Percentiles rank a stretch among this genome's conserved stretches.
These are phyloP conservation scores for Raffaelea ambrosiae DNA, from an alignment of 2,329 filamentous ascomycete genomes.

Conservation along the genomic window DNA sequence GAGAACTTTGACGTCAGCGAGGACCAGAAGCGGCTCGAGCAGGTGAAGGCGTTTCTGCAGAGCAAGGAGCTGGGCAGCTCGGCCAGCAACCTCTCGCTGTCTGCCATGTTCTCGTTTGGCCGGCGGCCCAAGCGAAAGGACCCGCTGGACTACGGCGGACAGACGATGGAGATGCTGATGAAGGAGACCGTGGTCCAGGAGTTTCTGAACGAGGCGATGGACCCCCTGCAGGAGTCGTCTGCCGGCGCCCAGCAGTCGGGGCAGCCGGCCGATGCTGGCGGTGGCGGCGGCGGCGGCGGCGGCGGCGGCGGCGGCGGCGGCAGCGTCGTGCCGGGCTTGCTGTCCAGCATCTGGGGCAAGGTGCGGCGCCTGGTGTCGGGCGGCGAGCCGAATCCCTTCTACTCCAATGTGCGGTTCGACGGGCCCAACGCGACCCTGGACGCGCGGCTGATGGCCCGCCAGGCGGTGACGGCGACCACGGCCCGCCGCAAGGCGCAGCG, in stretches of 20 bases:
- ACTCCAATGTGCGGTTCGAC: slow-evolving; percentile 64
- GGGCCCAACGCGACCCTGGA: slow-evolving; percentile 71
- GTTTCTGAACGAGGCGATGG: slow-evolving; percentile 72
- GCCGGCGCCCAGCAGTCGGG: slow-evolving; percentile 24
- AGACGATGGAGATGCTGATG: slow-evolving; percentile 89
- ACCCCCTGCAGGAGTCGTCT: slow-evolving; percentile 29
- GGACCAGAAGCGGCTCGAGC: slow-evolving; percentile 93
- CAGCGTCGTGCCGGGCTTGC: slow-evolving; percentile 44
- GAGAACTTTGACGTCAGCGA: slow-evolving; percentile 99
- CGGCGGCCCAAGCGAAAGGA: slow-evolving; percentile 58
- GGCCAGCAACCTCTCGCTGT: slow-evolving; percentile 66
- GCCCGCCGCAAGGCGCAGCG: slow-evolving; percentile 80
- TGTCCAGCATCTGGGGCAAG: slow-evolving; percentile 55
- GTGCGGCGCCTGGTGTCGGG: slow-evolving; percentile 48
- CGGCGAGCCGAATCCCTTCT: slow-evolving; percentile 88
- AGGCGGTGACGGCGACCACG: slow-evolving; percentile 77
- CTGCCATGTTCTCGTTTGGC: slow-evolving; percentile 58
- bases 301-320: slow-evolving; percentile 15
- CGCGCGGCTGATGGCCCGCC: slow-evolving; percentile 78
- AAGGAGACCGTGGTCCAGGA: slow-evolving; percentile 94
- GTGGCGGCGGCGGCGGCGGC: slow-evolving; percentile 16
- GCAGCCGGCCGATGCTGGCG: not conserved
- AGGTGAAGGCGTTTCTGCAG: slow-evolving; percentile 90
- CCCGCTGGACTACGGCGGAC: slow-evolving; percentile 83
- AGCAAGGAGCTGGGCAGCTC: slow-evolving; percentile 74